These are phyloP conservation scores for Epichloe coenophiala DNA, from an alignment of 2,329 filamentous ascomycete species.

Conservation along the genomic window DNA sequence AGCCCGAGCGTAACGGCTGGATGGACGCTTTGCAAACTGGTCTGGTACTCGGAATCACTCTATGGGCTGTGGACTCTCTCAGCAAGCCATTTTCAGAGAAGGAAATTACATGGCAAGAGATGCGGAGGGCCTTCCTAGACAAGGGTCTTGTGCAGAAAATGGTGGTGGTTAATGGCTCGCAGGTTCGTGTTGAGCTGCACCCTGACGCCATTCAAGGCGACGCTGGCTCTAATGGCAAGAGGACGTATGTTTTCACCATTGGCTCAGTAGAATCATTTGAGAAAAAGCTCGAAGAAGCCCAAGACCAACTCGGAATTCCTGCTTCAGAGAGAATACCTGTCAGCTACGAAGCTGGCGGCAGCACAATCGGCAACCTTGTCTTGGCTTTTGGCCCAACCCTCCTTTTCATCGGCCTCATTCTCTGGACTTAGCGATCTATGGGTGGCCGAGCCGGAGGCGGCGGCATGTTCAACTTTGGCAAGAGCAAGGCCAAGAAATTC, in stretches of 20 bases:
- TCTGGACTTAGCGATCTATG: slow-evolving; percentile 67
- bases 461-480: slow-evolving; percentile 90
- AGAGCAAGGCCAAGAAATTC: slow-evolving; percentile 92
- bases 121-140: slow-evolving; percentile 83
- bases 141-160: slow-evolving; percentile 93
- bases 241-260: slow-evolving; percentile 78
- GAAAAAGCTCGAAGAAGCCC: slow-evolving; percentile 72
- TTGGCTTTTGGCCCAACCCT: slow-evolving; percentile 75
- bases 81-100: slow-evolving; percentile 30
- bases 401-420: slow-evolving; percentile 69
- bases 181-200: slow-evolving; percentile 69
- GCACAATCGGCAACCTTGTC: slow-evolving; percentile 59
- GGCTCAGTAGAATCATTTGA: slow-evolving; percentile 92
- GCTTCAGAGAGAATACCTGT: slow-evolving; percentile 83
- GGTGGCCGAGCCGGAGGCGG: slow-evolving; percentile 50
- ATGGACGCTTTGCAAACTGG: slow-evolving; percentile 22
- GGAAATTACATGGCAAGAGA: slow-evolving; percentile 97
- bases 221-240: slow-evolving; percentile 16
- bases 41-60: slow-evolving; percentile 38
- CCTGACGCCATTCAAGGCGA: slow-evolving; percentile 48
- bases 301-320: slow-evolving; percentile 77
- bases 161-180: slow-evolving; percentile 56
- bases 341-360: slow-evolving; percentile 68
- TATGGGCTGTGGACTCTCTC: slow-evolving; percentile 29
- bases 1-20: slow-evolving; percentile 22